These are phyloP conservation scores for Xylaria sp. DNA, from an alignment of 2,329 filamentous ascomycete genomes.

Conservation along the genomic window DNA sequence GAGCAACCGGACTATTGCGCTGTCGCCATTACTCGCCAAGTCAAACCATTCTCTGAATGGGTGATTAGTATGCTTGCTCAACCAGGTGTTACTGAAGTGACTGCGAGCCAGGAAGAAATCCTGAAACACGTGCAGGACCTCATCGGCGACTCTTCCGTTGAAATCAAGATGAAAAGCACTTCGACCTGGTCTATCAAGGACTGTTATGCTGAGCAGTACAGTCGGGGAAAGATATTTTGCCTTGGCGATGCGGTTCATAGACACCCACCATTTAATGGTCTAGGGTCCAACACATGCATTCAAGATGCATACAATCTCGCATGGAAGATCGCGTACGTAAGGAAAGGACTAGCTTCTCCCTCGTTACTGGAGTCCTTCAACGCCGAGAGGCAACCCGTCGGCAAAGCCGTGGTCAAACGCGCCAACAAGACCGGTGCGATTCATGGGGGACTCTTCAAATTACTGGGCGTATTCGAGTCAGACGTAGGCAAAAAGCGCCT, in stretches of 20 bases:
- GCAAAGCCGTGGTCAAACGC: constrained; percentile 46
- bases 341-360: constrained; percentile 34
- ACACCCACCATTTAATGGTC: constrained; percentile 52
- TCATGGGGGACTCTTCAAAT: constrained; percentile 42
- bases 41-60: constrained; percentile 36
- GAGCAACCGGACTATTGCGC: too few species aligned
- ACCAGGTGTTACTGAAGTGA: constrained; percentile 29
- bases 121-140: constrained; percentile 32
- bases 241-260: constrained; percentile 54
- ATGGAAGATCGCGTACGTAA: constrained; percentile 50
- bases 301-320: constrained; percentile 53
- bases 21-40: too few species aligned
- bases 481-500: constrained; percentile 23
- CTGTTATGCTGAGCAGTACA: constrained; percentile 52
- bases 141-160: constrained; percentile 45
- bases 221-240: constrained; percentile 45
- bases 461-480: constrained; percentile 40
- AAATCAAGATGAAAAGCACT: constrained; percentile 41
- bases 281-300: constrained; percentile 55
- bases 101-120: constrained; percentile 13
- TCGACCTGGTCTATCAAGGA: constrained; percentile 58
- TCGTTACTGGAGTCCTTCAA: constrained; percentile 40
- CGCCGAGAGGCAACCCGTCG: constrained; percentile 46
- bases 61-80: constrained; percentile 48
- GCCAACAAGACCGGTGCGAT: constrained; percentile 47